A percentile compares a stretch with the other conserved stretches of the same genome.
These are phyloP conservation scores for Saccharomycopsis selenospora DNA, from an alignment of 805 yeast species.

Conservation along the genomic window DNA sequence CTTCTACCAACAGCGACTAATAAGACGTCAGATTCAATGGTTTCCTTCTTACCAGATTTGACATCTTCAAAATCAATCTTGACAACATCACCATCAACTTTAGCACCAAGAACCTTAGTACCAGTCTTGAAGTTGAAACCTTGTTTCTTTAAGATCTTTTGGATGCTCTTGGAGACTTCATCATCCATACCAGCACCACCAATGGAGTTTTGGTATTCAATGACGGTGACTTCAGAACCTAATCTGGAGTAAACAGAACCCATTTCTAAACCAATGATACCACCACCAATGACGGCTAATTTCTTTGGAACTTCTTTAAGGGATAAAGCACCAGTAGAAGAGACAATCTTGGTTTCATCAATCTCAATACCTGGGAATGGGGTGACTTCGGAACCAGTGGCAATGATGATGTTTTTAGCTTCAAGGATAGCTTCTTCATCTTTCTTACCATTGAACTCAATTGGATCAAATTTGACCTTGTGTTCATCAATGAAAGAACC, in stretches of 20 bases:
- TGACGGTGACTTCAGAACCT: constrained; percentile 90
- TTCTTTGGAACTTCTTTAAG: constrained; percentile 88
- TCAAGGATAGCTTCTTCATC: constrained; percentile 61
- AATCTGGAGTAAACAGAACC: constrained; percentile 95
- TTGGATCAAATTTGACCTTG: constrained; percentile 71
- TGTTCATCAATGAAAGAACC: constrained; percentile 84
- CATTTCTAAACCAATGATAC: constrained; percentile 99
- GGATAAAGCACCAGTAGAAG: constrained; percentile 87
- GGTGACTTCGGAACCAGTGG: constrained; percentile 97
- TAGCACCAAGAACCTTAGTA: constrained; percentile 85
- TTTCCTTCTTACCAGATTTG: constrained; percentile 74
- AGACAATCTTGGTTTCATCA: constrained; percentile 94
- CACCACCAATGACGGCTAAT: constrained; percentile 94
- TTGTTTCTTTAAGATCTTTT: constrained; percentile 87
- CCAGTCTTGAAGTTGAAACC: constrained; percentile 90
- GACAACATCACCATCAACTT: constrained; percentile 82
- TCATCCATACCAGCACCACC: constrained; percentile 96
- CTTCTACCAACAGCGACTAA: constrained; percentile 98
- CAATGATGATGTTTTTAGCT: constrained; percentile 86
- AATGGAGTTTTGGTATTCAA: constrained; percentile 83
- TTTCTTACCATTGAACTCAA: constrained; percentile 68
- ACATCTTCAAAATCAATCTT: constrained; percentile 82
- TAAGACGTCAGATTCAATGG: constrained; percentile 82
- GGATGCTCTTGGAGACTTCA: constrained; percentile 86
- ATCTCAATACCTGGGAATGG: constrained; percentile 97